Evolutionary conservation across 805 yeast species (phyloP), one percentile per base, ranked within the genome.

Genomic region (Zygosaccharomyces kombuchaensis): DNA sequence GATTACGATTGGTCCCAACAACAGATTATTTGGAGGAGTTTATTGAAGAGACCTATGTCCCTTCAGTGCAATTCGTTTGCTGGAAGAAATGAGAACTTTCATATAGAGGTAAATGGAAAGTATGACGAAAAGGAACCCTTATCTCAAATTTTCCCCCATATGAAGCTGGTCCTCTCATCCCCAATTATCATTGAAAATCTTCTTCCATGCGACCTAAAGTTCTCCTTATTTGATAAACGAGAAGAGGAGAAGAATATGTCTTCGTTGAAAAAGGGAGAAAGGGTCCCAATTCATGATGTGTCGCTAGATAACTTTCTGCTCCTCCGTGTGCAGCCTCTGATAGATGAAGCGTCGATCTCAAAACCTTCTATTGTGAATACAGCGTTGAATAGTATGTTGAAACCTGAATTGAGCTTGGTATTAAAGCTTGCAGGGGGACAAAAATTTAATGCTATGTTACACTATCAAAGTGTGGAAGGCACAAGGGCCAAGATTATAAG

Each of bases 131-230:
- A 75, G n/a, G 95, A 87, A 51, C 89, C 88, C 0, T 67, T 89
- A 21, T 76, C 86, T 0, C 72, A 74, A 47, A 75, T 86, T 1
- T 95, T 87, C 58, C 99, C 99, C 0, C 93, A 87, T 56, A 76
- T 91, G 86, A 75, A 72, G 7, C 67, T 93, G 19, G 75, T 81
- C 3, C 67, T 93, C 6, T 80, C 93, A 0, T 87, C 98, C 0
- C 98, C 99, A 0, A 66, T 93, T 37, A 87, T 86, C 54, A 72
- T 93, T 47, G 89, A 86, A 54, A 93, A 93, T 58, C 69, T 88
- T 42, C 63, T 95, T 40, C 98, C 99, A 0, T 85, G 76, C 59
- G 96, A 87, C 55, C 65, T 91, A 36, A 72, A 77, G 14, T 88
- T 84, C 66, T 72, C 84, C 46, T 72, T 93, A 10, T 85, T 84